Evolutionary conservation across 2,329 filamentous ascomycete species (phyloP), one percentile per base, ranked within the genome.

Genomic region (Chrysoporthe cubensis): DNA sequence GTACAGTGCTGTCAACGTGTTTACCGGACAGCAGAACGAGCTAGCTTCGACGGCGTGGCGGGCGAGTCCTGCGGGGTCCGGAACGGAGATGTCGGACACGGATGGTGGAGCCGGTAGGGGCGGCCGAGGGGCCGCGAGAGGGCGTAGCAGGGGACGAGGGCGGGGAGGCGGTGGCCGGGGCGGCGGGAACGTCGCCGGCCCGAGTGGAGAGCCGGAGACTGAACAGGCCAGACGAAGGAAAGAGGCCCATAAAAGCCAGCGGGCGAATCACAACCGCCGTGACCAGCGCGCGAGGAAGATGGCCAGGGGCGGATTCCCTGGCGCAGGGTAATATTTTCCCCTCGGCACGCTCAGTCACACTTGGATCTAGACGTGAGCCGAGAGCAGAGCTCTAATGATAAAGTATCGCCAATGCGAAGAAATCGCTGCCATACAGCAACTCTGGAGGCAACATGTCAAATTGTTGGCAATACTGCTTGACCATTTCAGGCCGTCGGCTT

Each of bases 251-350:
- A 97, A 97, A 78, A 85, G 90, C 2, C 92, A 91, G 32, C 84
- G 91, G 69, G 94, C 93, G 43, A 97, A 97, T 76, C 94, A 97
- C 76, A 96, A 93, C 77, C 87, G 94, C 37, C 86, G 93, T 62
- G 91, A 96, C 75, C 85, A 85, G 69, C 81, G 87, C 46, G 87
- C 88, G 14, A 88, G 79, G 74, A 91, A 91, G 79, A 89, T 90
- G 87, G 86, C 85, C 16, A 82, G 87, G 37, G 85, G 82, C 8
- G 83, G 83, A 4, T 79, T 82, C 69, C 71, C 76, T 9, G 76
- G 73, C 21, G 50, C 50, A 54, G 50, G 50, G 32, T 54, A 18
- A 58, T 42, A 1, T 37, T 13, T n/a, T 40, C 56, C 56, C 11
- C 56, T 42, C 56, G 26, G 18, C 37, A 32, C 14, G n/a, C 11